Evolutionary conservation across 73 alveolate species (phyloP).

Genomic region (Urostyla sp.): DNA sequence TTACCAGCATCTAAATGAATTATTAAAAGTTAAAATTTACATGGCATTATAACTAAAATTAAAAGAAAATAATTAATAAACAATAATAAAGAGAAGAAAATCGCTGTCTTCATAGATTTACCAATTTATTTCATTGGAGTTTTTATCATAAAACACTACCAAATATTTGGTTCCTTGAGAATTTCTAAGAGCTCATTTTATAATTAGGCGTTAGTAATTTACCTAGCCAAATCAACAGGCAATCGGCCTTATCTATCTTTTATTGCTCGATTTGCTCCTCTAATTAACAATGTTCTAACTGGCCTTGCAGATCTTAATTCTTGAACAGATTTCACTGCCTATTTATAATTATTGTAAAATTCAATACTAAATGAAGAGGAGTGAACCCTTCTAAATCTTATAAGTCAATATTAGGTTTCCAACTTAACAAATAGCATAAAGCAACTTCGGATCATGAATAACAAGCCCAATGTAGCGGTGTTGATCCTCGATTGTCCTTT

Average conservation of each 20-base stretch:
- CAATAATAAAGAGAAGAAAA: constrained; percentile 5
- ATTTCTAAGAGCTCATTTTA: constrained; percentile 11
- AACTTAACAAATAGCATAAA: constrained; percentile 77
- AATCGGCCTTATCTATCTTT: not conserved
- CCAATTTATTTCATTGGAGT: constrained; percentile 15
- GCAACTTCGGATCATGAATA: constrained; percentile 82
- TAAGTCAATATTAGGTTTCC: constrained; percentile 76
- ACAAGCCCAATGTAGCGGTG: constrained; percentile 96
- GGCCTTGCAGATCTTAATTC: constrained; percentile 2
- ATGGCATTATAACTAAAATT: constrained; percentile 15
- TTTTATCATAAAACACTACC: constrained; percentile 3
- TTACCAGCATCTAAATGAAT: not conserved
- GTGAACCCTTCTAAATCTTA: constrained; percentile 83
- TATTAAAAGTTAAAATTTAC: not conserved
- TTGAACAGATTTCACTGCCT: constrained; percentile 80
- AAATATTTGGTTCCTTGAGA: not conserved
- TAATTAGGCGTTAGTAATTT: not conserved
- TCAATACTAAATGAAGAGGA: constrained; percentile 92
- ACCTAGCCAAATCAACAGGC: not conserved
- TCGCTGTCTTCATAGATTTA: constrained; percentile 11
- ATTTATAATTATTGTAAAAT: too few relatives aligned
- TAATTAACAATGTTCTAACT: constrained; percentile 13
- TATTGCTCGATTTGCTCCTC: constrained; percentile 9
- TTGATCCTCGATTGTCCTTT: constrained; percentile 58
- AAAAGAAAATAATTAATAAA: not conserved